Conservation (phyloP, 108 stramenopile genomes). For the Cylindrotheca closterium region DNA sequence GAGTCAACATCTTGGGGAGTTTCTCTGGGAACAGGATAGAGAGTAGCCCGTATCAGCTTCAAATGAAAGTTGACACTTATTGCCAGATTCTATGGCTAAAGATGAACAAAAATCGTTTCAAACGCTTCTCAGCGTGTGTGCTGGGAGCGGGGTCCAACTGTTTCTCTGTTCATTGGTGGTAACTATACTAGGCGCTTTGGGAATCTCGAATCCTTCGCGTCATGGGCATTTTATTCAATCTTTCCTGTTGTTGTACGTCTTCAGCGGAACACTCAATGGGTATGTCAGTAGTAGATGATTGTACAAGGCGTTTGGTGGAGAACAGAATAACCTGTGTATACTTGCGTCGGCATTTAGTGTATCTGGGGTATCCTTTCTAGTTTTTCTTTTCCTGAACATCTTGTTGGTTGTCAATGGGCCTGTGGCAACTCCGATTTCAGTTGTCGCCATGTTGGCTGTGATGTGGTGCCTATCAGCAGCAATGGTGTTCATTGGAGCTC, state of each 20-base stretch:
- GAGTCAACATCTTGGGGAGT: slow-evolving; percentile 88
- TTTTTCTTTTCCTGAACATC: slow-evolving; percentile 90
- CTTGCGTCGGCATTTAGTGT: slow-evolving; percentile 84
- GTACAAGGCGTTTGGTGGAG: slow-evolving; percentile 94
- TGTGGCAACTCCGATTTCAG: slow-evolving; percentile 89
- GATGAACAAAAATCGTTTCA: slow-evolving; percentile 79
- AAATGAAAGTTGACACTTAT: slow-evolving; percentile 88
- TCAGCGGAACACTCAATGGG: slow-evolving; percentile 85
- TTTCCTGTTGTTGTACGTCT: slow-evolving; percentile 88
- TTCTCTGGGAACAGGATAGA: slow-evolving; percentile 97
- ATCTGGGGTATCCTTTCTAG: slow-evolving; percentile 83
- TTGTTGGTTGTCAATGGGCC: slow-evolving; percentile 88
- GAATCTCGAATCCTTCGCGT: slow-evolving; percentile 91
- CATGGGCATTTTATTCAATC: slow-evolving; percentile 92
- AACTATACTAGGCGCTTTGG: slow-evolving; percentile 85
- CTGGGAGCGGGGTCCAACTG: slow-evolving; percentile 93
- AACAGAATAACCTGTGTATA: slow-evolving; percentile 93
- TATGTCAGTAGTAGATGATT: slow-evolving; percentile 84
- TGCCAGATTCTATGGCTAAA: slow-evolving; percentile 79
- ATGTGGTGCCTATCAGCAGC: slow-evolving; percentile 98
- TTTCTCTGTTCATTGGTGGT: slow-evolving; percentile 58
- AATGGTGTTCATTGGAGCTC: slow-evolving; percentile 96
- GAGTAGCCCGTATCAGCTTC: slow-evolving; percentile 87
- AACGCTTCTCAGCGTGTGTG: slow-evolving; percentile 95
- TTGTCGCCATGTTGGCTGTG: slow-evolving; percentile 89